Percentiles rank a stretch among this genome's conserved stretches.
phyloP scores from a whole-genome alignment of 2,329 filamentous ascomycete species.

The Claviceps paspali region DNA sequence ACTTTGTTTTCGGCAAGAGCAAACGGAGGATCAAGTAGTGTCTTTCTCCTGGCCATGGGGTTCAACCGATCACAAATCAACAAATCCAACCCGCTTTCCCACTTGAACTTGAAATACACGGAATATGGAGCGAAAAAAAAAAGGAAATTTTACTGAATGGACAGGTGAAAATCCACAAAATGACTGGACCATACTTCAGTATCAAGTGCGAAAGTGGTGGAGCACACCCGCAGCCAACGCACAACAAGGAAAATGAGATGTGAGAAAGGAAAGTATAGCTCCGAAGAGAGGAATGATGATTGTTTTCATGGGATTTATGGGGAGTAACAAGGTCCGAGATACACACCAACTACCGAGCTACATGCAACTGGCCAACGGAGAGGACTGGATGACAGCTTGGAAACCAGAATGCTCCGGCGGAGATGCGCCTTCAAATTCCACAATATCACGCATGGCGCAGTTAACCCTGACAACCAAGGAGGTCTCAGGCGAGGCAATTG shows the following conservation, averaged over 20 bases:
- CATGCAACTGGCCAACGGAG: neutral
- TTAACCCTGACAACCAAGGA: slow-evolving; percentile 21
- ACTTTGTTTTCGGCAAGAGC: slow-evolving; percentile 7
- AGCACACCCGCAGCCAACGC: neutral
- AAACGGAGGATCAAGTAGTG: neutral
- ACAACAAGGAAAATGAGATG: neutral
- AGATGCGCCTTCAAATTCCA: slow-evolving; percentile 8
- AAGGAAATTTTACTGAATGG: slow-evolving; percentile 1
- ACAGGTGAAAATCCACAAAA: neutral
- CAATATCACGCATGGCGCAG: slow-evolving; percentile 21
- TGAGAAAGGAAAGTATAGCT: no score
- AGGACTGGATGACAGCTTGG: neutral
- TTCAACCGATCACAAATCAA: slow-evolving; percentile 1
- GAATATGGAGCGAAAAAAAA: neutral
- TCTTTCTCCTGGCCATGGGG: neutral
- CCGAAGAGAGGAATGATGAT: neutral
- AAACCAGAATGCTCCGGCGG: slow-evolving; percentile 7
- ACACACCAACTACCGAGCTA: no score
- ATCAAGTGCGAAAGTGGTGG: neutral
- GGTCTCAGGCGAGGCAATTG: slow-evolving; percentile 15
- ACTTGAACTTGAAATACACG: slow-evolving; percentile 1
- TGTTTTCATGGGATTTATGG: neutral
- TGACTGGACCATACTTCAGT: neutral
- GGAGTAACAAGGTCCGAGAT: slow-evolving; percentile 3
- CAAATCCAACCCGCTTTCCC: slow-evolving; percentile 1